Evolutionary conservation across 2,329 filamentous ascomycete species (phyloP).

Genomic region (Tolypocladium ovalisporum): DNA sequence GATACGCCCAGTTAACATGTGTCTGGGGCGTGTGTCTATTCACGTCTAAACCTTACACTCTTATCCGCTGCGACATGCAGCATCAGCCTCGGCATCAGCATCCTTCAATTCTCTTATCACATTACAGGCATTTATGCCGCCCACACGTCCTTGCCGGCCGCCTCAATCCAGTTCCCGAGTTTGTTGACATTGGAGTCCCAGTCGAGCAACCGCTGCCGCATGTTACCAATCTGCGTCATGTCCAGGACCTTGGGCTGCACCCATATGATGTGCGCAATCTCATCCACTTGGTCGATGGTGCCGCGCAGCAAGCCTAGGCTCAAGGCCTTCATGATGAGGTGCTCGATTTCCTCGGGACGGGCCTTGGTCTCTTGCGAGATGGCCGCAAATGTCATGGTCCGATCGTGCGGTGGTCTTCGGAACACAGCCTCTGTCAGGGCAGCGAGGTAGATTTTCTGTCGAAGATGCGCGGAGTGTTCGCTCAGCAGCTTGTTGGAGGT

Average conservation of each 20-base stretch:
- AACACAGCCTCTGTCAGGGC: constrained; percentile 95
- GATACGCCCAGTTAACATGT: not conserved
- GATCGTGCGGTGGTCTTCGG: constrained; percentile 87
- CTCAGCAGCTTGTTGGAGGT: constrained; percentile 68
- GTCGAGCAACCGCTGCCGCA: constrained; percentile 78
- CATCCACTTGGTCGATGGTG: constrained; percentile 91
- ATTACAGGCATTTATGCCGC: constrained; percentile 47
- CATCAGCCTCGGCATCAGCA: not conserved
- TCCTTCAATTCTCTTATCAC: not conserved
- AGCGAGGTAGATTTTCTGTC: constrained; percentile 96
- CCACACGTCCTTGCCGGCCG: constrained; percentile 90
- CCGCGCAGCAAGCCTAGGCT: constrained; percentile 83
- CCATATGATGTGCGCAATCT: constrained; percentile 93
- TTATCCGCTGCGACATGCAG: not conserved
- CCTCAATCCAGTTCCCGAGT: constrained; percentile 94
- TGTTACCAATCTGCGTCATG: constrained; percentile 86
- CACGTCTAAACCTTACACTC: not conserved
- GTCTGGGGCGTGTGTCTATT: not conserved
- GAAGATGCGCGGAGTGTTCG: constrained; percentile 72
- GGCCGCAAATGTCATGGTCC: constrained; percentile 81
- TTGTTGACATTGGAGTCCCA: constrained; percentile 96
- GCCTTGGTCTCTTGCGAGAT: constrained; percentile 93
- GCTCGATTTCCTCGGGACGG: constrained; percentile 83
- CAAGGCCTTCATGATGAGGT: constrained; percentile 97
- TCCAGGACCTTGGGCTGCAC: constrained; percentile 97